Conservation (phyloP, 139 green algal genomes). For the Edaphochlamys debaryana region DNA sequence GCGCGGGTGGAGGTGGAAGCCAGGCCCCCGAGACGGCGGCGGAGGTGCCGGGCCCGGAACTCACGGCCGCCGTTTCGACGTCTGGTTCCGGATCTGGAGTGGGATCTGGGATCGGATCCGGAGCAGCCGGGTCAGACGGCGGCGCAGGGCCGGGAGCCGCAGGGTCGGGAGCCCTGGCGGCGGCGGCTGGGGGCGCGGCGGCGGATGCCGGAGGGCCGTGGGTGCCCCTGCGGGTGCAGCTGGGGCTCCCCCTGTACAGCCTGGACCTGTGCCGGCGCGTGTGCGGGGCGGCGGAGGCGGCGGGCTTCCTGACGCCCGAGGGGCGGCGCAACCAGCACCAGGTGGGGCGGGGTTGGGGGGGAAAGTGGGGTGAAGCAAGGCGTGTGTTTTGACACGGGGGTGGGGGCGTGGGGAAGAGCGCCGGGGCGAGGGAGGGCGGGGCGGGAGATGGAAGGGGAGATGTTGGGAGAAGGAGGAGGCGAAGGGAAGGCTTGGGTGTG, state of each 20-base stretch:
- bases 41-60: no score
- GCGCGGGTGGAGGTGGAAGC: no score
- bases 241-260: conserved; percentile 82
- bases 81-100: background rate
- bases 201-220: conserved; percentile 43
- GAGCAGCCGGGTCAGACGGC: background rate
- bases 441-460: no score
- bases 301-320: conserved; percentile 61
- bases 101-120: background rate
- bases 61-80: no score
- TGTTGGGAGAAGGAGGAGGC: no score
- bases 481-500: no score
- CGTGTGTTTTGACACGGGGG: background rate
- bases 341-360: background rate
- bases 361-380: background rate
- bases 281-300: conserved; percentile 59
- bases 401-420: background rate
- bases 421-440: no score
- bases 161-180: background rate
- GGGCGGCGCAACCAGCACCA: conserved; percentile 53
- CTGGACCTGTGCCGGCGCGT: conserved; percentile 76
- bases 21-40: no score
- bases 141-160: background rate
- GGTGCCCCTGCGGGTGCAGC: conserved; percentile 75
- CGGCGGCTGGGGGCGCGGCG: no score